These are phyloP conservation scores for Penicillium freii DNA, from an alignment of 2,329 filamentous ascomycete species.

Conservation along the genomic window DNA sequence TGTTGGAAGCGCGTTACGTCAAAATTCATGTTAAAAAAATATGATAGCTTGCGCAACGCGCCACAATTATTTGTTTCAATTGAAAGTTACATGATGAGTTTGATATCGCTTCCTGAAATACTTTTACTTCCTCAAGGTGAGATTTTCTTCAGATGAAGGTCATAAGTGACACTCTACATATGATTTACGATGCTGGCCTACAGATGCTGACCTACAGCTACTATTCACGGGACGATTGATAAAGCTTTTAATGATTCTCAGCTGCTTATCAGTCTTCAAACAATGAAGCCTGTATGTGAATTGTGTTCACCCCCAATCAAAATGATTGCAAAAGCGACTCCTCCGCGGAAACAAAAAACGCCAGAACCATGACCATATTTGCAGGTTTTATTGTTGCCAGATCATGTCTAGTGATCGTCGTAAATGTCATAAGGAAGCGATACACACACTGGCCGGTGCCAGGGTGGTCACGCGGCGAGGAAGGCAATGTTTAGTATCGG, in stretches of 20 bases:
- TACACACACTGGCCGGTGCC: neutral
- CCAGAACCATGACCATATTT: slow-evolving; percentile 4
- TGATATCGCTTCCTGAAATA: neutral
- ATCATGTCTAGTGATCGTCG: slow-evolving; percentile 13
- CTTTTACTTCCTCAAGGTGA: neutral
- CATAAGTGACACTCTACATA: neutral
- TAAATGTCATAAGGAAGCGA: slow-evolving; percentile 18
- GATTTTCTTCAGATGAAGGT: neutral
- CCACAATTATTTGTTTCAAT: neutral
- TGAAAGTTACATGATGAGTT: neutral
- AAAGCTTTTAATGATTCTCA: neutral
- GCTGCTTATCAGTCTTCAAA: neutral
- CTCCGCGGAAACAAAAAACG: slow-evolving; percentile 1
- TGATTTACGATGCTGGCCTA: neutral
- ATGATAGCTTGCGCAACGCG: neutral
- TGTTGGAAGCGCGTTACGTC: slow-evolving; percentile 15
- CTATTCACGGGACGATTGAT: neutral
- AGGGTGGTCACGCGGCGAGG: neutral
- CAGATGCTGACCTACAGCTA: neutral
- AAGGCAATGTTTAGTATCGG: slow-evolving; percentile 52
- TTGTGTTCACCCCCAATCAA: neutral
- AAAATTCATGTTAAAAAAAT: slow-evolving; percentile 9
- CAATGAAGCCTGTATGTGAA: neutral
- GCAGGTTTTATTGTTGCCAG: slow-evolving; percentile 4
- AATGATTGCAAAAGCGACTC: neutral